Percentiles rank a stretch among this genome's conserved stretches.
These are phyloP conservation scores for Aspergillus ostianus DNA, from an alignment of 495 filamentous ascomycete species.

Conservation along the genomic window DNA sequence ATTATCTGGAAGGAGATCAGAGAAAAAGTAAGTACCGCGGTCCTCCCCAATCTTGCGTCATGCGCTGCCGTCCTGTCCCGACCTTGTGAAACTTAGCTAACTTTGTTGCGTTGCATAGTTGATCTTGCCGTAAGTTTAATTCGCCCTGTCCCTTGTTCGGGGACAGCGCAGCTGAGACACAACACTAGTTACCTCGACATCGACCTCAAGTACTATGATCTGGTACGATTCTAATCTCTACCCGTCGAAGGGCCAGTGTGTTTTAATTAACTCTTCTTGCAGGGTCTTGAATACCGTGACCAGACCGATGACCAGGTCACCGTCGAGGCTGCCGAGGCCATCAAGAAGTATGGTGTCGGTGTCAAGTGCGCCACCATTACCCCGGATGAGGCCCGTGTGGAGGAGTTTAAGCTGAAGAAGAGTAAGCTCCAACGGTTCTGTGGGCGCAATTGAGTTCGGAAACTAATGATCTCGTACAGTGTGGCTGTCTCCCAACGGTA, in stretches of 20 bases:
- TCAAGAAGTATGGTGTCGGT: conserved; percentile 97
- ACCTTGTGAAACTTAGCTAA: background rate
- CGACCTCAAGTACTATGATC: conserved; percentile 98
- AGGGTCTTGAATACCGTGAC: conserved; percentile 91
- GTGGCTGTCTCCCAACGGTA: conserved; percentile 98
- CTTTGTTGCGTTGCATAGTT: conserved; percentile 49
- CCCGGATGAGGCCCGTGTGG: conserved; percentile 90
- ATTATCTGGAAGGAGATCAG: conserved; percentile 99
- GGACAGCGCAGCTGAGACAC: conserved; percentile 17
- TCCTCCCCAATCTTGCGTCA: conserved; percentile 14
- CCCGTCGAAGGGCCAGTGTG: background rate
- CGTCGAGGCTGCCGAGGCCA: conserved; percentile 88
- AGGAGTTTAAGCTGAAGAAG: conserved; percentile 98
- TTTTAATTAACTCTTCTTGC: background rate
- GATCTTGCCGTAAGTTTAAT: conserved; percentile 69
- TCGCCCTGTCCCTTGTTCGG: conserved; percentile 1
- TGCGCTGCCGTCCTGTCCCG: conserved; percentile 21
- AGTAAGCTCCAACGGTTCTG: conserved; percentile 51
- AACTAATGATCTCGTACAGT: conserved; percentile 50
- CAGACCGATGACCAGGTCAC: conserved; percentile 96
- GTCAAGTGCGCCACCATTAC: conserved; percentile 99
- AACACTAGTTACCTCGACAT: conserved; percentile 74
- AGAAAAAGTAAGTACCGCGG: conserved; percentile 64
- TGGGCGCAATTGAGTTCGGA: background rate
- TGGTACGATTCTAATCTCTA: conserved; percentile 43